phyloP scores from a whole-genome alignment of 1,139 yeast genomes.

The Kodamaea plutei region DNA sequence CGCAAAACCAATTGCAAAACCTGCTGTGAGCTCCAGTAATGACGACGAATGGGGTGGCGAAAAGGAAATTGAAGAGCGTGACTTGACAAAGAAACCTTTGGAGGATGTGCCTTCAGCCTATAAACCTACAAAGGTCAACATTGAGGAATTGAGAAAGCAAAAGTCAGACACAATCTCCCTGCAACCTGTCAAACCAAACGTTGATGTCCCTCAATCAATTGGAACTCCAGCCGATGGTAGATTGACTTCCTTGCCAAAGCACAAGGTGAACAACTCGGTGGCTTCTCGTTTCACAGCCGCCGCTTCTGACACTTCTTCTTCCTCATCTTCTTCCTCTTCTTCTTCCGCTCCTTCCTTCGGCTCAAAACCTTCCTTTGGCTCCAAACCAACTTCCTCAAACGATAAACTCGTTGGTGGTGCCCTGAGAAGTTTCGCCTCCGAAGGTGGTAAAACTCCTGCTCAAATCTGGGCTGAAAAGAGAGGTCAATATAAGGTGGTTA shows the following conservation, averaged over 20 bases:
- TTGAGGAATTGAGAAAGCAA: slow-evolving; percentile 40
- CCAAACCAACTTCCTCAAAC: slow-evolving; percentile 12
- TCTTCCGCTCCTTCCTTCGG: slow-evolving; percentile 43
- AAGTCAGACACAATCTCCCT: slow-evolving; percentile 48
- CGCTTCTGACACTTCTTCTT: slow-evolving; percentile 16
- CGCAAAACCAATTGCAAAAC: slow-evolving; percentile 19
- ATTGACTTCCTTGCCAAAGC: slow-evolving; percentile 62
- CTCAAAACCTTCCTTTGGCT: slow-evolving; percentile 38
- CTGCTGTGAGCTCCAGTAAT: slow-evolving; percentile 29
- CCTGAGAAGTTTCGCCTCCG: slow-evolving; percentile 65
- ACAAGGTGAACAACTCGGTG: slow-evolving; percentile 52
- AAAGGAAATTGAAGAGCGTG: slow-evolving; percentile 67
- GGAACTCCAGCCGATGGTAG: slow-evolving; percentile 38
- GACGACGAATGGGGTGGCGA: slow-evolving; percentile 67
- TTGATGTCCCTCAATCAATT: slow-evolving; percentile 23
- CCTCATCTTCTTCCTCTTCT: slow-evolving; percentile 26
- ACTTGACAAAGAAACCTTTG: slow-evolving; percentile 59
- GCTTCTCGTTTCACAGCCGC: slow-evolving; percentile 47
- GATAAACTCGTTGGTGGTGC: slow-evolving; percentile 60
- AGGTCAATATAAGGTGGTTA: slow-evolving; percentile 53
- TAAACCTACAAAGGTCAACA: slow-evolving; percentile 55
- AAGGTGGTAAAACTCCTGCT: slow-evolving; percentile 87
- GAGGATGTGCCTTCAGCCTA: slow-evolving; percentile 63
- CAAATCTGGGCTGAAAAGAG: slow-evolving; percentile 94
- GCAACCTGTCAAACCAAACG: slow-evolving; percentile 24